Evolutionary conservation across 129 eudicot genomes (phyloP).

Genomic region (Daucus carota): DNA sequence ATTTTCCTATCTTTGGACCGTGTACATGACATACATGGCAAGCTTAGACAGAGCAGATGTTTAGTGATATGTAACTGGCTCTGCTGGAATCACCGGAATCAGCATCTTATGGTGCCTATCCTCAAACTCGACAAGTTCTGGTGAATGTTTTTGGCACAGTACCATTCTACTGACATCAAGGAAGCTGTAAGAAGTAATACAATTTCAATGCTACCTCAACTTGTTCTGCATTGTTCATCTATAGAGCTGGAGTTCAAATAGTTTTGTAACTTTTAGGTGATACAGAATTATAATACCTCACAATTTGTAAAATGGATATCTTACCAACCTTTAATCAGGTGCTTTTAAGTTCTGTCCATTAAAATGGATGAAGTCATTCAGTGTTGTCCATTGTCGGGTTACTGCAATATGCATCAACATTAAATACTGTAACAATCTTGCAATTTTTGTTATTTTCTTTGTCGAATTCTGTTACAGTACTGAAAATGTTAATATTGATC

Average conservation of each 20-base stretch:
- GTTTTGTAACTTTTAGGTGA: neutral
- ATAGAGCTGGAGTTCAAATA: neutral
- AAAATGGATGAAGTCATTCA: neutral
- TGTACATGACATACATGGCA: conserved; percentile 91
- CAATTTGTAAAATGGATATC: too few species aligned
- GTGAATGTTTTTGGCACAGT: neutral
- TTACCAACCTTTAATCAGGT: too few species aligned
- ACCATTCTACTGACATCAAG: neutral
- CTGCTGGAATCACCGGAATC: neutral
- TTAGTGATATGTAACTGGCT: conserved; percentile 7
- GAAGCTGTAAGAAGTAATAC: neutral
- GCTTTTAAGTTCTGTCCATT: neutral
- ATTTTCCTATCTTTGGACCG: conserved; percentile 76
- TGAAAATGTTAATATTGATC: neutral
- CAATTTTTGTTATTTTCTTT: neutral
- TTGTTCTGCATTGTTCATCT: neutral
- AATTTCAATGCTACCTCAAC: neutral
- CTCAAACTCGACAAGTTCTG: neutral
- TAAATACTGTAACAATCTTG: neutral
- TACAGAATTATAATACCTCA: too few species aligned
- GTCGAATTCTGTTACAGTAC: neutral
- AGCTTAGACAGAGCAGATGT: conserved; percentile 55
- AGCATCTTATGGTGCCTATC: neutral
- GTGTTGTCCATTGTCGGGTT: neutral
- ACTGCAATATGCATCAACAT: neutral